These are phyloP conservation scores for Heterobasidion occidentale DNA, from an alignment of 1,284 basidiomycete genomes.

Conservation along the genomic window DNA sequence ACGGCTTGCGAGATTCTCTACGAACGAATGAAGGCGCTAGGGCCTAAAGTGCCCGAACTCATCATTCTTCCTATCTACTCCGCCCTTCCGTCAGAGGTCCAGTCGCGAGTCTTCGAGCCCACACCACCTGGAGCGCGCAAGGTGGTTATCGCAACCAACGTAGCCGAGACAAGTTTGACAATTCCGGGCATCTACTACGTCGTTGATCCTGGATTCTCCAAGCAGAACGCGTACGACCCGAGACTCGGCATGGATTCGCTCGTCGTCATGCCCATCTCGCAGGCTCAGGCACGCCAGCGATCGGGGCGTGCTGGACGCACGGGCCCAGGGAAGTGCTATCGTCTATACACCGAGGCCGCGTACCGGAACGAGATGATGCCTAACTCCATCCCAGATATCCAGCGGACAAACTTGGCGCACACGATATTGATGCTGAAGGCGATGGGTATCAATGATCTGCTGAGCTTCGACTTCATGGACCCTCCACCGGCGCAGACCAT, in stretches of 20 bases:
- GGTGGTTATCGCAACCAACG: conserved; percentile 97
- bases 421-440: conserved; percentile 97
- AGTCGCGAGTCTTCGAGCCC: conserved; percentile 96
- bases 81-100: conserved; percentile 94
- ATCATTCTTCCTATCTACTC: conserved; percentile 98
- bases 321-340: conserved; percentile 97
- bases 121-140: conserved; percentile 95
- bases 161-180: conserved; percentile 97
- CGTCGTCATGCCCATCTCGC: conserved; percentile 98
- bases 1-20: conserved; percentile 95
- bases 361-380: conserved; percentile 98
- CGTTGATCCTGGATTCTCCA: conserved; percentile 97
- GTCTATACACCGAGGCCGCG: conserved; percentile 95
- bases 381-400: conserved; percentile 97
- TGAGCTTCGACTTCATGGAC: conserved; percentile 99
- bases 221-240: conserved; percentile 98
- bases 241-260: conserved; percentile 97
- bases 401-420: conserved; percentile 87
- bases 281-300: conserved; percentile 94
- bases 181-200: conserved; percentile 99
- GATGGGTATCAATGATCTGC: conserved; percentile 97
- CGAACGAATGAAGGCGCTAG: conserved; percentile 97
- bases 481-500: conserved; percentile 95
- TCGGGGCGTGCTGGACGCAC: conserved; percentile 95
- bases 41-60: conserved; percentile 94